A percentile compares a stretch with the other conserved stretches of the same genome.
Conservation (phyloP, 2,329 filamentous ascomycete species). For the Colletotrichum theobromicola region DNA sequence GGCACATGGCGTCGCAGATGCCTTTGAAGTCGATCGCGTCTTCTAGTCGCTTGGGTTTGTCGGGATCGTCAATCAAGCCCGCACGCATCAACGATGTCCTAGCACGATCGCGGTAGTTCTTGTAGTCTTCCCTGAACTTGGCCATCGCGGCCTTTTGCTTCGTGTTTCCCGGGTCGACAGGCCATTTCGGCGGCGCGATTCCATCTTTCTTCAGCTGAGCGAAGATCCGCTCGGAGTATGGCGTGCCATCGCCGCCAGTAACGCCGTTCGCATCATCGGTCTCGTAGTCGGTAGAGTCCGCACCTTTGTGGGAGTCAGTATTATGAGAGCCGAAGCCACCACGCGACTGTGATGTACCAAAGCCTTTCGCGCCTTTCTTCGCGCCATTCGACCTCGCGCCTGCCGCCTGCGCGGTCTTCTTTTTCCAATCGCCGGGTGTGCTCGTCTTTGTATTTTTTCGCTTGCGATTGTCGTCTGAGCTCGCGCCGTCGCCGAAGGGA, state of each 20-base stretch:
- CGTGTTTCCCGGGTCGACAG: slow-evolving; percentile 57
- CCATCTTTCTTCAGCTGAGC: slow-evolving; percentile 59
- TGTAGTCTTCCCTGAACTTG: slow-evolving; percentile 59
- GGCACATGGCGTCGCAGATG: slow-evolving; percentile 74
- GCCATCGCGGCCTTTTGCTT: slow-evolving; percentile 53
- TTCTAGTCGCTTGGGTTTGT: slow-evolving; percentile 64
- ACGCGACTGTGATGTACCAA: slow-evolving; percentile 8
- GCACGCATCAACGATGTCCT: slow-evolving; percentile 63
- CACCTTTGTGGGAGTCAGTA: neutral
- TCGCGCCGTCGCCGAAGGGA: slow-evolving; percentile 27
- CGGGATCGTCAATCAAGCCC: slow-evolving; percentile 68
- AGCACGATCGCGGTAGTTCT: slow-evolving; percentile 61
- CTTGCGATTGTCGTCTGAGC: slow-evolving; percentile 23
- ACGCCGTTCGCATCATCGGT: slow-evolving; percentile 21
- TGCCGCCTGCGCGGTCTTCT: slow-evolving; percentile 18
- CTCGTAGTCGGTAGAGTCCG: slow-evolving; percentile 12
- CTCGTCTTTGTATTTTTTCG: slow-evolving; percentile 25
- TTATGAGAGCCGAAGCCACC: slow-evolving; percentile 12
- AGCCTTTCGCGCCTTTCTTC: slow-evolving; percentile 8
- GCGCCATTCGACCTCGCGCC: slow-evolving; percentile 10
- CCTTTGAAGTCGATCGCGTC: slow-evolving; percentile 72
- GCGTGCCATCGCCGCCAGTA: slow-evolving; percentile 28
- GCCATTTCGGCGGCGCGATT: slow-evolving; percentile 61
- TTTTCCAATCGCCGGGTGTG: slow-evolving; percentile 23
- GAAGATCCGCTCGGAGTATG: slow-evolving; percentile 56